Evolutionary conservation across 148 eudicot genomes (phyloP).

Genomic region (Rhododendron kiyosumense): DNA sequence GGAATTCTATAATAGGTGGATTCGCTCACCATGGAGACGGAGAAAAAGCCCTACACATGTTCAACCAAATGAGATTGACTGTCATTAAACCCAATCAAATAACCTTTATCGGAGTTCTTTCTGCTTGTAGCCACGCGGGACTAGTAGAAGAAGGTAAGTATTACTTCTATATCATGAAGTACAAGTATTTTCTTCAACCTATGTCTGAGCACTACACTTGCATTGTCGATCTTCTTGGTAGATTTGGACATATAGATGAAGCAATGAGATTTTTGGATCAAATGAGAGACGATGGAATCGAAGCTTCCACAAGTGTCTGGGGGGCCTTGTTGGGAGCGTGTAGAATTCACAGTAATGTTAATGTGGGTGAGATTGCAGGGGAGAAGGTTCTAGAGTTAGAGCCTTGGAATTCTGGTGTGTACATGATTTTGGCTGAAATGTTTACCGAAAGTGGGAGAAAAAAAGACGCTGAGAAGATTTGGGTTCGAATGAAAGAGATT

Average conservation of each 20-base stretch:
- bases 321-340: constrained; percentile 54
- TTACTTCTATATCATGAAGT: constrained; percentile 26
- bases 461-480: constrained; percentile 29
- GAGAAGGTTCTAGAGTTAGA: constrained; percentile 38
- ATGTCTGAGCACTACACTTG: constrained; percentile 39
- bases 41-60: constrained; percentile 23
- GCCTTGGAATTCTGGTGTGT: constrained; percentile 42
- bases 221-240: constrained; percentile 36
- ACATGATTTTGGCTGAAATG: constrained; percentile 49
- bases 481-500: constrained; percentile 34
- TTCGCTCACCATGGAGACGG: constrained; percentile 37
- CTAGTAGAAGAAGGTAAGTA: constrained; percentile 29
- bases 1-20: constrained; percentile 46
- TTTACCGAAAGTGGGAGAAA: constrained; percentile 24
- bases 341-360: constrained; percentile 33
- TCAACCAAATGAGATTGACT: constrained; percentile 27
- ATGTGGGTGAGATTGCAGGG: constrained; percentile 37
- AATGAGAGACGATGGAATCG: constrained; percentile 30
- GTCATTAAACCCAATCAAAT: constrained; percentile 27
- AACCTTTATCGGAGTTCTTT: constrained; percentile 38
- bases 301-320: constrained; percentile 37
- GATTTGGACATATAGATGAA: constrained; percentile 29
- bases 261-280: constrained; percentile 31
- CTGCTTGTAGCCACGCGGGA: constrained; percentile 43
- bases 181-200: constrained; percentile 23